Evolutionary conservation across 1,284 basidiomycete genomes (phyloP).

Genomic region (Termitomyces sp.): DNA sequence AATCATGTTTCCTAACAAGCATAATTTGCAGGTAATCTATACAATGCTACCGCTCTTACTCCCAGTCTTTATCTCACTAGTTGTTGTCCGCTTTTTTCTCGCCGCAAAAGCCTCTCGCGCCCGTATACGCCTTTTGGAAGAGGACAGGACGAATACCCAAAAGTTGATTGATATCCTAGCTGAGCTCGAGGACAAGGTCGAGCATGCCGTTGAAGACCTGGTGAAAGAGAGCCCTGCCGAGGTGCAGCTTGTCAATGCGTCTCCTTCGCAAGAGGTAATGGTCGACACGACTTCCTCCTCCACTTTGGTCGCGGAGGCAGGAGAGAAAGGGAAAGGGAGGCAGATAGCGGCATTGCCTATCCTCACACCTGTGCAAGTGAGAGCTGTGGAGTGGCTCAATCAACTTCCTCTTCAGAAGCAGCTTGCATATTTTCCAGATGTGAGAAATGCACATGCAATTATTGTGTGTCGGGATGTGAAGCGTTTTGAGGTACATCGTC

Average conservation of each 20-base stretch:
- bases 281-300: not conserved
- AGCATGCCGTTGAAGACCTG: constrained; percentile 46
- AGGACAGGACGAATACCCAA: constrained; percentile 35
- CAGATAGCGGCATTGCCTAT: constrained; percentile 34
- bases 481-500: constrained; percentile 48
- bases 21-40: constrained; percentile 42
- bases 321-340: constrained; percentile 8
- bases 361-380: constrained; percentile 50
- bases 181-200: constrained; percentile 53
- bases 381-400: constrained; percentile 53
- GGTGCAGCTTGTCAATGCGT: not conserved
- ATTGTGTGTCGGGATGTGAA: constrained; percentile 65
- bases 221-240: constrained; percentile 24
- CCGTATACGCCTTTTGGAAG: constrained; percentile 59
- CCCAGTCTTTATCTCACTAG: constrained; percentile 51
- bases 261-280: not conserved
- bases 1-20: not conserved
- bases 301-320: constrained; percentile 2
- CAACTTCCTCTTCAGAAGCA: constrained; percentile 66
- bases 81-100: constrained; percentile 46
- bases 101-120: constrained; percentile 49
- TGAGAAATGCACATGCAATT: constrained; percentile 61
- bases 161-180: constrained; percentile 50
- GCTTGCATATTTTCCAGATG: constrained; percentile 51
- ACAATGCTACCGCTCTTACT: constrained; percentile 57